Base-by-base conservation (phyloP, 2,329 filamentous ascomycete species). In the Colletotrichum sublineola region DNA sequence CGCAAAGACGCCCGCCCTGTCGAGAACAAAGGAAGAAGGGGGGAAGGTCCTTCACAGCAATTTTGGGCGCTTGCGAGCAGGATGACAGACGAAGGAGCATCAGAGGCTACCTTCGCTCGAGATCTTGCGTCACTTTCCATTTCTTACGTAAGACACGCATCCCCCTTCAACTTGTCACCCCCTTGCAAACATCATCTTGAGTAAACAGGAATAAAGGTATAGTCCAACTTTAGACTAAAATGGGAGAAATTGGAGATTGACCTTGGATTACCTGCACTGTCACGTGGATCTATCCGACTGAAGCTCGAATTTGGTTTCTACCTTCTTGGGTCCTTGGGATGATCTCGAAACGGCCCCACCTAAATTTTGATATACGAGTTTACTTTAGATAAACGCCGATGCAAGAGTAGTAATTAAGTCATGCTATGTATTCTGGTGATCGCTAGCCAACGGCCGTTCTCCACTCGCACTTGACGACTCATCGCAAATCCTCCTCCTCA, bases 271-370 rank as follows among this genome's bases (percentile, higher is more conserved):
- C 66, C 46, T 69, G 66, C 67, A n/a, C 24, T 29, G 33, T 72
- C 66, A 72, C 60, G 66, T 72, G 66, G 60, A 44, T 50, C 66
- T 56, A 40, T 61, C 60, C 42, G 52, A 38, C 66, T 56, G 66
- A 64, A 56, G 53, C 68, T 56, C 33, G 55, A 40, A 12, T 57
- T 15, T 1, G 40, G 42, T 20, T 11, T 53, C 57, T 58, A 29
- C 44, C 60, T 9, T 8, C 15, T 44, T 44, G 20, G 9, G 9
- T 61, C 66, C 70, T 72, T 72, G 70, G 61, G 66, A 65, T 72
- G 70, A 72, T 72, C 70, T 72, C 70, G 60, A 72, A 72, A 72
- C 60, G 55, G 62, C 53, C 67, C 66, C 66, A 64, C 60, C 70
- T 61, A 65, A 72, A 64, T 72, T 56, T 65, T 20, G 48, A 68